Evolutionary conservation across 2,329 filamentous ascomycete species (phyloP), one percentile per base, ranked within the genome.

Genomic region (Setomelanomma holmii): DNA sequence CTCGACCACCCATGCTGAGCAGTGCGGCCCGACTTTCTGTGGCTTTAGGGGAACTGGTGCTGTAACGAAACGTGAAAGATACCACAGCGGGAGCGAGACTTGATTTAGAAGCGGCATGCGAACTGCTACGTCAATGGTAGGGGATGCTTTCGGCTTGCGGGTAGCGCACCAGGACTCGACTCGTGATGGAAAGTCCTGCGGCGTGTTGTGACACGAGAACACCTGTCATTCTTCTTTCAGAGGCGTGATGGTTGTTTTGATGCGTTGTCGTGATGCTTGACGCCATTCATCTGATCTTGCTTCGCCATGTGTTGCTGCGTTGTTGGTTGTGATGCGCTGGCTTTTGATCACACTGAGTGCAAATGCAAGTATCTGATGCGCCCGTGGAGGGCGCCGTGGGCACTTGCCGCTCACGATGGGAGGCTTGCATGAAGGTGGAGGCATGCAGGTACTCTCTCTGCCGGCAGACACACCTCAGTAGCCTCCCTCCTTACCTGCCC

Each of bases 41-140:
- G 19, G 39, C 7, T 11, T 14, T n/a, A 12, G 2, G 20, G 2
- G 14, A 7, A n/a, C 21, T 14, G 19, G 39, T 11, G 5, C 16
- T 24, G 39, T 41, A 41, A 41, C 39, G 22, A 41, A 41, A 41
- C 39, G 17, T 41, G 39, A 24, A 41, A 23, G 20, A 24, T 23
- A 41, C 23, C 19, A 41, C n/a, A n/a, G 21, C 38, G 19, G 39
- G 20, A 16, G 19, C 20, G 22, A 41, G 20, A 24, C 39, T 23
- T 11, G 22, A 23, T 11, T 11, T 24, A 24, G 39, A 20, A 41
- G 22, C 21, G 19, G 11, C 21, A 41, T 41, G 39, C 39, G 39
- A 41, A 41, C 39, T 23, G 20, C 39, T 5, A 41, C 39, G 39
- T 41, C 39, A 41, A 41, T 12, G 36, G 36, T 21, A 40, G n/a